These are phyloP conservation scores for Parascedosporium putredinis DNA, from an alignment of 2,329 filamentous ascomycete genomes.

Conservation along the genomic window DNA sequence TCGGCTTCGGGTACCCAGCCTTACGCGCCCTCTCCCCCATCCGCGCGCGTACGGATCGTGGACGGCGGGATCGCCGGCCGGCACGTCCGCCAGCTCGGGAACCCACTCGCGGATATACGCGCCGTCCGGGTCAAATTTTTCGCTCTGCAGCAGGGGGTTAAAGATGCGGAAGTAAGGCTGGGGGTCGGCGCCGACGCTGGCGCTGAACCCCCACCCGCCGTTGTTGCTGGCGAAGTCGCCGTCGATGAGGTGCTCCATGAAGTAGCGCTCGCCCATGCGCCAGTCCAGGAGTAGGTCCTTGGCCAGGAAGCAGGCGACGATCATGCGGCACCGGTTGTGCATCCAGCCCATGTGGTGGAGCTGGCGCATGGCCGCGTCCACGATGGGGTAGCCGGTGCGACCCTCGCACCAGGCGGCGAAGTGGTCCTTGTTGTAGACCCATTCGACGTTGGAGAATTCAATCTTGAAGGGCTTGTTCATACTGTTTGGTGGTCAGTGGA, in stretches of 20 bases:
- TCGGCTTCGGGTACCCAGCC: conserved; percentile 61
- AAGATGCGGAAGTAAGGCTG: conserved; percentile 90
- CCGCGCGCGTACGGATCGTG: conserved; percentile 65
- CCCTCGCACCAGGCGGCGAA: conserved; percentile 69
- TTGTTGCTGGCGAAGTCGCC: conserved; percentile 75
- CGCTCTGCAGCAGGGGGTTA: conserved; percentile 73
- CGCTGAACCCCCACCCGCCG: conserved; percentile 45
- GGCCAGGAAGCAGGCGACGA: conserved; percentile 67
- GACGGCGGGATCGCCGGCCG: conserved; percentile 63
- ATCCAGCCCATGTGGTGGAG: conserved; percentile 59
- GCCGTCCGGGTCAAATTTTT: conserved; percentile 72
- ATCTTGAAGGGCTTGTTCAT: conserved; percentile 63
- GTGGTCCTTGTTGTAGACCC: conserved; percentile 62
- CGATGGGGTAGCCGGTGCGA: conserved; percentile 65
- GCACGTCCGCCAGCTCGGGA: conserved; percentile 55
- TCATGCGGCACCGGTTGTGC: conserved; percentile 81
- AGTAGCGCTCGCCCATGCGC: conserved; percentile 70
- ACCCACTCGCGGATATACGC: conserved; percentile 78
- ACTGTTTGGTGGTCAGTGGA: conserved; percentile 14
- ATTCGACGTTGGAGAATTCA: conserved; percentile 70
- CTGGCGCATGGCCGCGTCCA: conserved; percentile 81
- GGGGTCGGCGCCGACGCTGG: conserved; percentile 66
- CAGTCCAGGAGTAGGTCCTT: conserved; percentile 78
- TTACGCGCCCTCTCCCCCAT: conserved; percentile 48
- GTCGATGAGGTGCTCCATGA: conserved; percentile 73